phyloP scores from a whole-genome alignment of 345 rosid species.

The Melaleuca alternifolia region DNA sequence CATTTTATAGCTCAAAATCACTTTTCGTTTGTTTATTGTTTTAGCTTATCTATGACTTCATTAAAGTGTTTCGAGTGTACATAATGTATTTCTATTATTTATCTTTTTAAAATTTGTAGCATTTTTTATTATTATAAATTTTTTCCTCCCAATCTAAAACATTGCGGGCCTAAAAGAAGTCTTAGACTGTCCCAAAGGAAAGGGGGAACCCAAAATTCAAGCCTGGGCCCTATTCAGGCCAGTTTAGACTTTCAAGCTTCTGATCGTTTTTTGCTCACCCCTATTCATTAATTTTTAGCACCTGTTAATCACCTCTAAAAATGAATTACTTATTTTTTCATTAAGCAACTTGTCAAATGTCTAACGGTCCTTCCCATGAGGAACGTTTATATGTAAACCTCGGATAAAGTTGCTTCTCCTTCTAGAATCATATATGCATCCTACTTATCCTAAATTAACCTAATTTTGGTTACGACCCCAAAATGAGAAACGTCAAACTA shows the following conservation, averaged over 20 bases:
- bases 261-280: not conserved
- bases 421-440: not conserved
- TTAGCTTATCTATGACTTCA: not conserved
- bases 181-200: not conserved
- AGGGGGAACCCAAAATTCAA: not conserved
- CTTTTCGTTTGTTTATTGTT: not conserved
- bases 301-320: not conserved
- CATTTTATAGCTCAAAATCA: not conserved
- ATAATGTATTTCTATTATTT: not conserved
- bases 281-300: not conserved
- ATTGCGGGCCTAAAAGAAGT: not conserved
- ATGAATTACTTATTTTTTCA: too few relatives aligned
- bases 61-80: not conserved
- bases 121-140: accelerated
- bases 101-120: too few relatives aligned
- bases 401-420: not conserved
- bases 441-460: not conserved
- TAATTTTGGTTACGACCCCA: not conserved
- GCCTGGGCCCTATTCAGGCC: not conserved
- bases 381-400: not conserved
- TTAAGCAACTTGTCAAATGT: not conserved
- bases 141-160: accelerated
- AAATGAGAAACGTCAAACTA: not conserved
- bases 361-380: not conserved
- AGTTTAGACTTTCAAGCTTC: not conserved